Evolutionary conservation across 1,139 yeast species (phyloP).

Genomic region (Barnettozyma hawaiiensis): DNA sequence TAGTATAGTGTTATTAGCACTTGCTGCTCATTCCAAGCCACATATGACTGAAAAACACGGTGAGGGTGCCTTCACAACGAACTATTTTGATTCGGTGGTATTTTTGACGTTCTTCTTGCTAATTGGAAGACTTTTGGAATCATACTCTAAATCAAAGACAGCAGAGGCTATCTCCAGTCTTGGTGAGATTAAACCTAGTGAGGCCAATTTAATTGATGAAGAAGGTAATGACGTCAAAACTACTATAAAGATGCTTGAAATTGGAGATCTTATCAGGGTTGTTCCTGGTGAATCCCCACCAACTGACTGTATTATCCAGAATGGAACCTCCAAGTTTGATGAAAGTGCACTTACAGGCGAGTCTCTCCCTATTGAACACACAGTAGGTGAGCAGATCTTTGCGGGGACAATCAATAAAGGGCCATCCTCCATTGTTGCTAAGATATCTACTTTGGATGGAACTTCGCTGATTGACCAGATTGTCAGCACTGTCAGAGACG

Average conservation of each 20-base stretch:
- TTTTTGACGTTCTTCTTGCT: slow-evolving; percentile 65
- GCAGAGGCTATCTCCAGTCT: slow-evolving; percentile 58
- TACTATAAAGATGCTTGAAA: slow-evolving; percentile 51
- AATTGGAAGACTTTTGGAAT: slow-evolving; percentile 64
- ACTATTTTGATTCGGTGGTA: slow-evolving; percentile 75
- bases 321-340: slow-evolving; percentile 57
- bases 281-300: slow-evolving; percentile 70
- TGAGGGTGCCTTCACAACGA: slow-evolving; percentile 46
- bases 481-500: slow-evolving; percentile 64
- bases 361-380: slow-evolving; percentile 42
- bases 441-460: slow-evolving; percentile 56
- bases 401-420: slow-evolving; percentile 72
- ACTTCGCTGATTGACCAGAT: slow-evolving; percentile 67
- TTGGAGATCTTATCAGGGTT: slow-evolving; percentile 55
- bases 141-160: slow-evolving; percentile 59
- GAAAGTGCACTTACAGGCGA: slow-evolving; percentile 81
- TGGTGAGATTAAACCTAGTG: slow-evolving; percentile 43
- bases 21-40: slow-evolving; percentile 39
- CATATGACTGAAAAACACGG: slow-evolving; percentile 8
- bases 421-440: slow-evolving; percentile 46
- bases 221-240: slow-evolving; percentile 34
- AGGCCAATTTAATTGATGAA: slow-evolving; percentile 43
- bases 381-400: slow-evolving; percentile 55
- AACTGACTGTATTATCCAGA: slow-evolving; percentile 58
- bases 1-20: slow-evolving; percentile 50